Base-by-base conservation (phyloP, 805 yeast species). In the Wickerhamomyces bovis region DNA sequence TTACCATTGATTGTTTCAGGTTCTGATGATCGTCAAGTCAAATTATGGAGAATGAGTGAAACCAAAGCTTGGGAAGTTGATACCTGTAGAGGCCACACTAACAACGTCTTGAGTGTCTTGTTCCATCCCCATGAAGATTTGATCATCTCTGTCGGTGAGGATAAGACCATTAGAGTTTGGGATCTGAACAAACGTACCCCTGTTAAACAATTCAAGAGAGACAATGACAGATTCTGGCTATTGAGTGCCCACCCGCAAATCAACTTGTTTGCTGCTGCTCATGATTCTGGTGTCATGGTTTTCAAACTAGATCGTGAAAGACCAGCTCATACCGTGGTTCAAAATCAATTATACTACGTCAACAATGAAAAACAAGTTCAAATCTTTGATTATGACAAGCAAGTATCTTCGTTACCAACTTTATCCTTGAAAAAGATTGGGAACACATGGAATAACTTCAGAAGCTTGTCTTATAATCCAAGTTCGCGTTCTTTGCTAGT, bases 11-110 rank as follows among this genome's bases (percentile, higher is more conserved):
- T 94, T 63, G 95, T 90, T 18, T 88, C 97, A 16, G 95, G 92
- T 59, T 95, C 95, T 66, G 99, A 94, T 65, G 99, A 94, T 64
- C 80, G 98, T 55, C 83, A 92, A 54, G 88, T 94, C 47, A 92
- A 92, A 67, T 73, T 95, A 54, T 94, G 99, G 99, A 80, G 98
- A 69, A 89, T 89, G 97, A 83, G 89, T 60, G 97, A 94, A 55
- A 82, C 95, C 33, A 89, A 90, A 69, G 99, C 99, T 21, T 94
- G 98, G 98, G 99, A 95, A 67, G 95, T 95, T 49, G 99, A 94
- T 65, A 87, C 97, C 23, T 92, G 97, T 68, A 81, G 99, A 62
- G 99, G 99, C 47, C 99, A 94, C 68, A 87, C 96, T 25, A 90
- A 90, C 62, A 89, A 87, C 64, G 96, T 94, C 44, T 81, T 89